A percentile compares a stretch with the other conserved stretches of the same genome.
Conservation (phyloP, 139 green algal species). For the Picochlorum costavermella region DNA sequence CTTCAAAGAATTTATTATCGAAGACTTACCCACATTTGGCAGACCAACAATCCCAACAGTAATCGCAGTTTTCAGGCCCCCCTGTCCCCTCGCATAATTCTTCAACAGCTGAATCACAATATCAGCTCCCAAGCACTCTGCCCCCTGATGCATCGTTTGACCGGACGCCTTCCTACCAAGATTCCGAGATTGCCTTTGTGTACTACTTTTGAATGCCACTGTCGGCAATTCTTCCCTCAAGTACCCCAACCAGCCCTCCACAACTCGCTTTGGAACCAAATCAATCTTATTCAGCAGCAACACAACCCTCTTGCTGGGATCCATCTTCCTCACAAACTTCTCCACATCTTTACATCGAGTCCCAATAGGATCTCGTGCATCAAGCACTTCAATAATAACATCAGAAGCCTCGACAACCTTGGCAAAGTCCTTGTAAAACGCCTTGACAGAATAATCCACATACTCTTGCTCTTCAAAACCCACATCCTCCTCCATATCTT, state of each 20-base stretch:
- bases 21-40: slow-evolving; percentile 96
- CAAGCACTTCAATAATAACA: slow-evolving; percentile 90
- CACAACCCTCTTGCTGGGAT: slow-evolving; percentile 85
- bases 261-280: slow-evolving; percentile 80
- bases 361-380: slow-evolving; percentile 85
- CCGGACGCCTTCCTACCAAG: slow-evolving; percentile 11
- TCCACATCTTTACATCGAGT: slow-evolving; percentile 91
- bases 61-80: slow-evolving; percentile 81
- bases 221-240: slow-evolving; percentile 88
- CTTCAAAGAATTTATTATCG: slow-evolving; percentile 96
- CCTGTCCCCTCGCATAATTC: slow-evolving; percentile 83
- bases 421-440: slow-evolving; percentile 93
- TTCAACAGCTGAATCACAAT: slow-evolving; percentile 96
- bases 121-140: slow-evolving; percentile 57
- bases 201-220: slow-evolving; percentile 95
- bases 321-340: slow-evolving; percentile 62
- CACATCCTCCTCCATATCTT: background rate
- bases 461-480: background rate
- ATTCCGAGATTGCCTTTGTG: slow-evolving; percentile 60
- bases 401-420: slow-evolving; percentile 86
- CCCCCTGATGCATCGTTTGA: slow-evolving; percentile 15
- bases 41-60: slow-evolving; percentile 95
- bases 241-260: slow-evolving; percentile 87
- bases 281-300: slow-evolving; percentile 99
- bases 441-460: slow-evolving; percentile 60